Base-by-base conservation (phyloP, 2,329 filamentous ascomycete genomes). In the Pyricularia grisea region DNA sequence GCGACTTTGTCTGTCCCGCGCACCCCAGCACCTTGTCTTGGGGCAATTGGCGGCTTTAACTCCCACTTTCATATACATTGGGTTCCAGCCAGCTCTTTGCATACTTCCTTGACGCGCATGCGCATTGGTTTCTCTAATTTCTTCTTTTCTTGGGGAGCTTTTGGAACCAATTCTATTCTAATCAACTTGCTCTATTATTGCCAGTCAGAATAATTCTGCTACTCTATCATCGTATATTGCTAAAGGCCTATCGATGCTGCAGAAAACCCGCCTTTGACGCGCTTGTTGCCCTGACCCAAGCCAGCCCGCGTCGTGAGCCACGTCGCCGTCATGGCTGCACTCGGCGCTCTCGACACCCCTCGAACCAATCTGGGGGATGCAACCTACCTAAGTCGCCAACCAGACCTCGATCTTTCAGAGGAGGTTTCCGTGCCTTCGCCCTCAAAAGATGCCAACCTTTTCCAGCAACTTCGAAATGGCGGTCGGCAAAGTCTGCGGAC, bases 371-470 rank as follows among this genome's bases (percentile, higher is more conserved):
- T 89, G 73, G 93, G 91, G 76, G 93, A 97, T 85, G 89, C 88
- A 79, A 97, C 93, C 73, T 94, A 90, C 79, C 83, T 96, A 71
- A 88, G 81, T 78, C 83, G 88, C 79, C 80, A 86, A 80, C 81
- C 88, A 74, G 90, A 93, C 76, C 88, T 96, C 76, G 93, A 96
- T 74, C 89, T 94, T 73, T 96, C 93, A 68, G 90, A 93, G 74
- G 93, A 96, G 77, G 89, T 92, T 69, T 95, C 94, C 0, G 97
- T 97, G 74, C 88, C 90, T 69, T 93, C 92, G 33, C 94, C 91
- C 28, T 87, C 84, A 31, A 94, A 92, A 78, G 88, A 90, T 76
- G 88, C 89, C 74, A 92, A 95, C 74, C 81, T 97, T 28, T 81
- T 96, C 66, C 88, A 90, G 71, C 88, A 92, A 72, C 85, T 95